A percentile compares a stretch with the other conserved stretches of the same genome.
Evolutionary conservation across 495 filamentous ascomycete genomes (phyloP).

Genomic region (Daldinia caldariorum): DNA sequence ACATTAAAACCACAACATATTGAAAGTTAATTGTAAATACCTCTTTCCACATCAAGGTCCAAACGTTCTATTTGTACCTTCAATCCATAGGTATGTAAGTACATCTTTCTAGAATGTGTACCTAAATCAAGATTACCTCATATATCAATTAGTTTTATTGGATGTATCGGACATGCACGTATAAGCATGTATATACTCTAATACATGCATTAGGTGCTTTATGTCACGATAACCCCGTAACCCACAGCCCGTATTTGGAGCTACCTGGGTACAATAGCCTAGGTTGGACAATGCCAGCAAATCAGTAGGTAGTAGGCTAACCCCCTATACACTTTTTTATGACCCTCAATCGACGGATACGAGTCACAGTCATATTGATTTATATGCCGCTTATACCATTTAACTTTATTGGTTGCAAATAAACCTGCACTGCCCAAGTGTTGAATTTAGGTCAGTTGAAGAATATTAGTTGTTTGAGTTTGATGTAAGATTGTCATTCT

Average conservation of each 20-base stretch:
- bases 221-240: background rate
- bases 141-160: background rate
- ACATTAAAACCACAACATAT: too few species aligned
- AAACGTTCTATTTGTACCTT: too few species aligned
- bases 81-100: too few species aligned
- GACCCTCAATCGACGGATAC: conserved; percentile 4
- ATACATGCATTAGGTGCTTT: background rate
- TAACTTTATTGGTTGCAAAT: background rate
- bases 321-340: conserved; percentile 6
- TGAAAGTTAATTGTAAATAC: background rate
- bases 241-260: background rate
- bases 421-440: background rate
- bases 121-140: background rate
- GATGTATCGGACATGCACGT: background rate
- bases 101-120: background rate
- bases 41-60: conserved; percentile 3
- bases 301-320: conserved; percentile 1
- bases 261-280: background rate
- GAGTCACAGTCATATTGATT: background rate
- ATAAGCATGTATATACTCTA: background rate
- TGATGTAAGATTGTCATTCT: background rate
- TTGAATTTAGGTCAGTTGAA: background rate
- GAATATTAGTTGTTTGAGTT: background rate
- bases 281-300: background rate
- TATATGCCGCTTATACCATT: background rate